A percentile compares a stretch with the other conserved stretches of the same genome.
These are phyloP conservation scores for Tetrapisispora nanseiensis DNA, from an alignment of 805 yeast species.

Conservation along the genomic window DNA sequence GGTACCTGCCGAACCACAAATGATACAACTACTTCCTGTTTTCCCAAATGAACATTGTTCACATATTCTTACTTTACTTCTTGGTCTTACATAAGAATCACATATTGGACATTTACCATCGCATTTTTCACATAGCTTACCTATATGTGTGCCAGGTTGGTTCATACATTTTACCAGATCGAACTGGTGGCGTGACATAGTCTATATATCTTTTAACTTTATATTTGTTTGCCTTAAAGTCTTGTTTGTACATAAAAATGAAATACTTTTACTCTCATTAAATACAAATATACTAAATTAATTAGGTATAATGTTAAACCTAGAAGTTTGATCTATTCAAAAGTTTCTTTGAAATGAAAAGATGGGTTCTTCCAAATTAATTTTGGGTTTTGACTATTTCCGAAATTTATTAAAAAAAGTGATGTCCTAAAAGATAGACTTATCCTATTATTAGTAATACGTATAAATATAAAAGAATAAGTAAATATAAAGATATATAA, in stretches of 20 bases:
- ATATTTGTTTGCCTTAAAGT: too few species aligned
- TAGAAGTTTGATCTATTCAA: too few species aligned
- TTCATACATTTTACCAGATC: conserved; percentile 78
- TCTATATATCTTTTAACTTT: not conserved
- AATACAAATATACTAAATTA: too few species aligned
- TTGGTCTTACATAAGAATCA: conserved; percentile 73
- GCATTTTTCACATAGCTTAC: conserved; percentile 70
- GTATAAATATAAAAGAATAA: too few species aligned
- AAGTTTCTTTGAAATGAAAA: too few species aligned
- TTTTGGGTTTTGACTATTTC: too few species aligned
- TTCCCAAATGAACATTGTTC: conserved; percentile 79
- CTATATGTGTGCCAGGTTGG: conserved; percentile 68
- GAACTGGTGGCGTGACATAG: conserved; percentile 82
- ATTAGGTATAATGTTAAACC: too few species aligned
- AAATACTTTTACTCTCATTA: too few species aligned
- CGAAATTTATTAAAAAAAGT: not conserved
- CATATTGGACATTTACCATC: conserved; percentile 90
- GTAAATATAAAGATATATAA: too few species aligned
- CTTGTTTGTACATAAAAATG: too few species aligned
- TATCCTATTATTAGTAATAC: not conserved
- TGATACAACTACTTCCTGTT: conserved; percentile 54
- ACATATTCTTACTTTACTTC: conserved; percentile 59
- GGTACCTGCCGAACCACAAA: conserved; percentile 56
- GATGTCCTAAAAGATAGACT: not conserved
- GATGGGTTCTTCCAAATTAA: too few species aligned